phyloP scores from a whole-genome alignment of 352 stramenopile species.

The Globisporangium rhizosaccharum region DNA sequence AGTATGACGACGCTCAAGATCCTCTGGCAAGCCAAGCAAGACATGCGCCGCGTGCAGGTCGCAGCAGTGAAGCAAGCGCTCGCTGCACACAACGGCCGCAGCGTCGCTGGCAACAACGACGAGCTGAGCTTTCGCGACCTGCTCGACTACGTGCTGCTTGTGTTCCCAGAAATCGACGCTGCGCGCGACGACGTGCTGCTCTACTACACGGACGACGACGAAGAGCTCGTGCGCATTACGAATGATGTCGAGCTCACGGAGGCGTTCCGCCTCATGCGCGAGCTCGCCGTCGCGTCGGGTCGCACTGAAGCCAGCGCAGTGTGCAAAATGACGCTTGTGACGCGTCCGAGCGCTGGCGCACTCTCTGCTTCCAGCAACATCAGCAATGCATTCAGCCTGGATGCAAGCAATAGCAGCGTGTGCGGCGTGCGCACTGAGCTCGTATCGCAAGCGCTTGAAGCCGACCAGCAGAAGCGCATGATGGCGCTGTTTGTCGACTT shows the following conservation, averaged over 20 bases:
- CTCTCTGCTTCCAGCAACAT: conserved; percentile 5
- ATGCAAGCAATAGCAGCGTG: conserved; percentile 18
- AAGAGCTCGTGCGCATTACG: conserved; percentile 79
- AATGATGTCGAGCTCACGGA: conserved; percentile 77
- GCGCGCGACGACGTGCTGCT: conserved; percentile 40
- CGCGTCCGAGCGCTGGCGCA: conserved; percentile 15
- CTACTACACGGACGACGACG: conserved; percentile 81
- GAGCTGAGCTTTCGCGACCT: conserved; percentile 55
- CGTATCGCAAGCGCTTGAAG: conserved; percentile 40
- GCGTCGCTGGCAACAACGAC: conserved; percentile 15
- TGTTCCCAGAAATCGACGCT: conserved; percentile 52
- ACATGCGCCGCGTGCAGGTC: conserved; percentile 83
- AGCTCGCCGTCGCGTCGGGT: conserved; percentile 40
- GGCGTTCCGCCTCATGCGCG: conserved; percentile 71
- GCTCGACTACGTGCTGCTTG: conserved; percentile 56
- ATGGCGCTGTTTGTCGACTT: conserved; percentile 70
- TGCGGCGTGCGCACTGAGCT: conserved; percentile 17
- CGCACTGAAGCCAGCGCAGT: conserved; percentile 40
- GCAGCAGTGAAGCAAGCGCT: conserved; percentile 58
- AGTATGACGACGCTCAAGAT: conserved; percentile 84
- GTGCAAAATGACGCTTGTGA: conserved; percentile 67
- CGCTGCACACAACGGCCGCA: conserved; percentile 35
- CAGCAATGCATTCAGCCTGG: too few species aligned
- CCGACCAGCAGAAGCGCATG: conserved; percentile 55
- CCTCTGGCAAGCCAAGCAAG: conserved; percentile 70